Evolutionary conservation across 768 basidiomycete species (phyloP), one percentile per base, ranked within the genome.

Genomic region (Calocera viscosa): DNA sequence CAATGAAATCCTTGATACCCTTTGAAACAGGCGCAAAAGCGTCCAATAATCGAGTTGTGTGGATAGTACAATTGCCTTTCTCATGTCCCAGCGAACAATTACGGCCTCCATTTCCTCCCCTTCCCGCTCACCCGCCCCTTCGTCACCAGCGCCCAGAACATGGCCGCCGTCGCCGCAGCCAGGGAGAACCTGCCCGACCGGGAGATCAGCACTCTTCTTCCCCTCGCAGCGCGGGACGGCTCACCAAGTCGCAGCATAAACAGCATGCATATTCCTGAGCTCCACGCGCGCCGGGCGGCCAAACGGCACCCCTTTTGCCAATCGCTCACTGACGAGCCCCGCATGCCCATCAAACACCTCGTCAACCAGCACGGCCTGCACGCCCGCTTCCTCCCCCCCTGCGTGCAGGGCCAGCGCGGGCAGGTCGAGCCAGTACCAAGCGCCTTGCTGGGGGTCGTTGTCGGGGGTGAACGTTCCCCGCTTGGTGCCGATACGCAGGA

Each of bases 211-310:
- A 22, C 66, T 26, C 68, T 43, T 47, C 49, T 49, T 35, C 34
- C 49, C 16, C 41, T 26, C 16, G 0, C 65, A 34, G 65, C 53
- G 64, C 32, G 26, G 64, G 35, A 64, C 41, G 38, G 73, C 82
- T 38, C 73, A 94, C 96, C 96, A 99, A 12, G 94, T 99, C 16
- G 89, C 83, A 2, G 96, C 91, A 77, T 99, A 99, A 12, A 92
- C 94, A 7, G 91, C 81, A 78, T 99, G 96, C 39, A 91, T 85
- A 76, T 99, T 99, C 63, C 96, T 82, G 49, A 99, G 78, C 72
- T 97, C 92, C 28, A 97, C 85, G 1, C 84, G 84, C 2, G 92
- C 84, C 26, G 87, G 76, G 64, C 92, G 85, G 43, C 95, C 96
- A 53, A 98, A 78, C 1, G 96, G 96, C 53, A 88, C 80, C 16